Base-by-base conservation (phyloP, 768 basidiomycete species). In the Mycena amicta region DNA sequence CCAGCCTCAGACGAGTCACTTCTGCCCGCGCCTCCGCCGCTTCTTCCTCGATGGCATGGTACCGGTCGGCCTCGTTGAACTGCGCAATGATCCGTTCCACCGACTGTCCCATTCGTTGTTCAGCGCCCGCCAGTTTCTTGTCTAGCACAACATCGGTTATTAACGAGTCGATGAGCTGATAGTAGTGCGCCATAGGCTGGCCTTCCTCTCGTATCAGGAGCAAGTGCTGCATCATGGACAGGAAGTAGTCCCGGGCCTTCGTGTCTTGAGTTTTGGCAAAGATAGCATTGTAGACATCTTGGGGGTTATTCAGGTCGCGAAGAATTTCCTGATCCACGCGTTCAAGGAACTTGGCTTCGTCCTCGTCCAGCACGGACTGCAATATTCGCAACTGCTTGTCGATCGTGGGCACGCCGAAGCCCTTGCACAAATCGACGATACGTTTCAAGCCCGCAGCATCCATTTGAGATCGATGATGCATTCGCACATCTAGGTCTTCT, bases 221-320 rank as follows among this genome's bases (percentile, higher is more conserved):
- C 56, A 99, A 72, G 73, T 98, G 95, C 68, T 94, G 93, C 83
- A 98, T 84, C 72, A 94, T 90, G n/a, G 93, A 92, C 40, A 95
- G 77, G 71, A 99, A 90, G 70, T 95, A 88, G 61, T 91, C 87
- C 64, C 82, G 80, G 5, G 95, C 94, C 57, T 84, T 85, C 15
- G 90, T 86, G 41, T 89, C 88, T 59, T 86, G 80, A n/a, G 89
- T 87, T 70, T 83, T 88, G n/a, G 84, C 75, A 61, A 83, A 82
- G 47, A 99, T 80, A 2, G 91, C 90, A 53, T 88, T 85, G 76
- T 90, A 96, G 29, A 98, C 88, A 68, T 98, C 95, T 66, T 89
- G 84, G 18, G 93, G 89, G 59, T 89, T 86, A 39, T 83, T 83
- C 63, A 97, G 81, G 69, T 91, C 88, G 53, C 81, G 81, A 4